Evolutionary conservation across 768 basidiomycete genomes (phyloP).

Genomic region (Rickenella mellea): DNA sequence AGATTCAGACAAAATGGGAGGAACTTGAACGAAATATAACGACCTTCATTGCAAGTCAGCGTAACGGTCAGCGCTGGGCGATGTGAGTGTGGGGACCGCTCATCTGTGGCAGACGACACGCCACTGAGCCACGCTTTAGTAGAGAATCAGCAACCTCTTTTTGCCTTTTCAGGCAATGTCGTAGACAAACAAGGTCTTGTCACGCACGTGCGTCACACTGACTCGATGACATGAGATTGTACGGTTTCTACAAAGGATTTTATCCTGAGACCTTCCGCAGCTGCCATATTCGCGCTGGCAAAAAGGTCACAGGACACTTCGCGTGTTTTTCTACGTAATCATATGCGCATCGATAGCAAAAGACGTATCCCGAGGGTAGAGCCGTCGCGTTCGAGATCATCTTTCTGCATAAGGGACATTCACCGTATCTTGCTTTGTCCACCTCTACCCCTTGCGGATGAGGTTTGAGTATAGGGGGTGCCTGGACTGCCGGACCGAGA

Average conservation of each 20-base stretch:
- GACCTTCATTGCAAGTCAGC: slow-evolving; percentile 11
- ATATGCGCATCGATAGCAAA: slow-evolving; percentile 88
- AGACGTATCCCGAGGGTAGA: slow-evolving; percentile 87
- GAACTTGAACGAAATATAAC: not conserved
- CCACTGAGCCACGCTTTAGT: too few species aligned
- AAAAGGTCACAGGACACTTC: slow-evolving; percentile 80
- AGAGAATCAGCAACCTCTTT: too few species aligned
- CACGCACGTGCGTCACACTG: too few species aligned
- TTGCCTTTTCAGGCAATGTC: too few species aligned
- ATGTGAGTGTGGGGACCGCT: not conserved
- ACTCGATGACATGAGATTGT: too few species aligned
- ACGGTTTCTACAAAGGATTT: slow-evolving; percentile 12
- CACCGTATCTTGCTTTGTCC: slow-evolving; percentile 59
- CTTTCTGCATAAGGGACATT: slow-evolving; percentile 72
- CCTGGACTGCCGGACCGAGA: slow-evolving; percentile 63
- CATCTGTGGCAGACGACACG: too few species aligned
- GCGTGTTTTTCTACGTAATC: slow-evolving; percentile 70
- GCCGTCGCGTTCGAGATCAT: slow-evolving; percentile 79
- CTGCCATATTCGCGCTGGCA: slow-evolving; percentile 70
- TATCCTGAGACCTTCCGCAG: slow-evolving; percentile 79
- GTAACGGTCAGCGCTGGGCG: slow-evolving; percentile 7
- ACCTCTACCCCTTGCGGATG: slow-evolving; percentile 66
- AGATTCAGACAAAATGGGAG: not conserved
- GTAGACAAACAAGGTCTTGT: too few species aligned
- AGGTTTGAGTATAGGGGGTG: slow-evolving; percentile 65